These are phyloP conservation scores for Hemerocallis citrina DNA, from an alignment of 106 monocot genomes.

Conservation along the genomic window DNA sequence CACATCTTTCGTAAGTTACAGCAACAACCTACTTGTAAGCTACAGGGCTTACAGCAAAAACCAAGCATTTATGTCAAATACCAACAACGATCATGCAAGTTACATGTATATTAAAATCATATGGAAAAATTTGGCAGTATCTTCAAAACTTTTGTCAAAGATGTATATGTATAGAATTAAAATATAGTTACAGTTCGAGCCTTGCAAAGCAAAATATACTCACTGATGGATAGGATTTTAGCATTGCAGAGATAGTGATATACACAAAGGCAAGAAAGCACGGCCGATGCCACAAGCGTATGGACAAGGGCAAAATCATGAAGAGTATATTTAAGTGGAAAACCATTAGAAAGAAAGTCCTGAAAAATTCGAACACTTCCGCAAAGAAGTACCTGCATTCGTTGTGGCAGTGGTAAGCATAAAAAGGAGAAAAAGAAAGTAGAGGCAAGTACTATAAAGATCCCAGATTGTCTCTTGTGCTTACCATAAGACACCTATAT, in stretches of 20 bases:
- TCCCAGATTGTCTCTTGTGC: slow-evolving; percentile 8
- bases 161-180: not conserved
- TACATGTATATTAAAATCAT: too few relatives aligned
- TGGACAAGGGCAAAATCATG: slow-evolving; percentile 54
- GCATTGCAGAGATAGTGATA: slow-evolving; percentile 36
- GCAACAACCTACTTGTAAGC: too few relatives aligned
- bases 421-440: not conserved
- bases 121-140: too few relatives aligned
- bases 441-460: not conserved
- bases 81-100: too few relatives aligned
- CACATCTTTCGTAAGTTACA: too few relatives aligned
- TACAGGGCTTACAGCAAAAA: too few relatives aligned
- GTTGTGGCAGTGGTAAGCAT: not conserved
- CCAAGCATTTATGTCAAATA: too few relatives aligned
- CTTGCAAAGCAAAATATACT: slow-evolving; percentile 15
- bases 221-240: slow-evolving; percentile 72
- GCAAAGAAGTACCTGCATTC: slow-evolving; percentile 77
- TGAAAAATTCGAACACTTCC: slow-evolving; percentile 83
- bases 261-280: slow-evolving; percentile 71
- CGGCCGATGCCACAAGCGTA: slow-evolving; percentile 52
- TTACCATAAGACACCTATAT: slow-evolving; percentile 67
- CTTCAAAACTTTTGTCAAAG: not conserved
- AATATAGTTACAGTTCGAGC: not conserved
- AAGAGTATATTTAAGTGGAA: slow-evolving; percentile 78
- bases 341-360: slow-evolving; percentile 59